These are phyloP conservation scores for Backusella circina DNA, from an alignment of 192 early-diverging fungal species.

Conservation along the genomic window DNA sequence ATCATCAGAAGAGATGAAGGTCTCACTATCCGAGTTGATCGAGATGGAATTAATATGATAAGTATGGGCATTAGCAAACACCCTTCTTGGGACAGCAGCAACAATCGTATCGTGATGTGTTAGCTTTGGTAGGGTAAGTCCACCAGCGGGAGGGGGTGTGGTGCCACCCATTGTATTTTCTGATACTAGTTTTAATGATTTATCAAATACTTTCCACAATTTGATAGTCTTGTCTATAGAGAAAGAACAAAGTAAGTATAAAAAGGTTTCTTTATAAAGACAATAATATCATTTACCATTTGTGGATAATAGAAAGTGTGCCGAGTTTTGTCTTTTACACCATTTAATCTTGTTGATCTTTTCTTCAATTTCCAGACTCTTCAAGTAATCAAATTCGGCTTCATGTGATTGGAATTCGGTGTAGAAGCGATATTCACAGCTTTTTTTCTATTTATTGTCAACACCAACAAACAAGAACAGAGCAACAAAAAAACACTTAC, in stretches of 20 bases:
- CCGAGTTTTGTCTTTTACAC: slow-evolving; percentile 94
- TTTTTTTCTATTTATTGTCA: slow-evolving; percentile 95
- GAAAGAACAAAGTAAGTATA: too few species aligned
- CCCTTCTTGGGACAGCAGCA: slow-evolving; percentile 81
- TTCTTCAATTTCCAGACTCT: slow-evolving; percentile 98
- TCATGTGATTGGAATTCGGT: slow-evolving; percentile 99
- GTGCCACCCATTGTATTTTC: slow-evolving; percentile 68
- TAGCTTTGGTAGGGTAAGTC: slow-evolving; percentile 73
- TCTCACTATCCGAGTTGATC: slow-evolving; percentile 89
- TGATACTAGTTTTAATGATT: slow-evolving; percentile 81
- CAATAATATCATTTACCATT: too few species aligned
- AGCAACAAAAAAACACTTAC: slow-evolving; percentile 68
- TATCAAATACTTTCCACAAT: slow-evolving; percentile 92
- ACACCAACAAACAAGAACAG: too few species aligned
- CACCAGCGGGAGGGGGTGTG: slow-evolving; percentile 39
- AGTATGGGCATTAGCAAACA: slow-evolving; percentile 88
- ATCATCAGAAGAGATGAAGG: slow-evolving; percentile 88
- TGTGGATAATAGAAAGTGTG: slow-evolving; percentile 95
- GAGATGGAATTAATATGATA: slow-evolving; percentile 96
- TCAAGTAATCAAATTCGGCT: slow-evolving; percentile 99
- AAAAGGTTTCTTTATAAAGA: too few species aligned
- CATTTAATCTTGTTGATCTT: slow-evolving; percentile 99
- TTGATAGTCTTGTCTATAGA: slow-evolving; percentile 82
- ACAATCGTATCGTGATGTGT: slow-evolving; percentile 83
- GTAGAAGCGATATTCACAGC: slow-evolving; percentile 99